phyloP scores from a whole-genome alignment of 345 rosid genomes.

The Hibiscus tridactylites region DNA sequence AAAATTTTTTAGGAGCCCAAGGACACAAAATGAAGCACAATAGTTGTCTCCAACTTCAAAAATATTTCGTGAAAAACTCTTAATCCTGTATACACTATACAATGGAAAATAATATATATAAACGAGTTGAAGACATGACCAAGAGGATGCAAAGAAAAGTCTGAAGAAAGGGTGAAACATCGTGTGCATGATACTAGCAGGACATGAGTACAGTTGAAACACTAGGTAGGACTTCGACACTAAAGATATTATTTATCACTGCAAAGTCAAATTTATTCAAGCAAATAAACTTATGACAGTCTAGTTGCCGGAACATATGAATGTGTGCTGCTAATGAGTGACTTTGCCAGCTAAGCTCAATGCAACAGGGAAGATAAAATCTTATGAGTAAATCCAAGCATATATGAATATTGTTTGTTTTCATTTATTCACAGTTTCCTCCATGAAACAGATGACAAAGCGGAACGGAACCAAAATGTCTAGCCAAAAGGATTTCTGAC shows the following conservation, averaged over 20 bases:
- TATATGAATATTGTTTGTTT: not conserved
- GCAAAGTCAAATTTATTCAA: not conserved
- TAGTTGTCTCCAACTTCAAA: not conserved
- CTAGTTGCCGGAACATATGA: too few species aligned
- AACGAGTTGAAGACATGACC: too few species aligned
- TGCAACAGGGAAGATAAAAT: not conserved
- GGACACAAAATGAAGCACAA: not conserved
- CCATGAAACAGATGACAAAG: not conserved
- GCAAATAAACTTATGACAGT: not conserved
- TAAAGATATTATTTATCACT: not conserved
- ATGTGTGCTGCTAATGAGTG: not conserved
- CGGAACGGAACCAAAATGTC: not conserved
- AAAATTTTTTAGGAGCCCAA: not conserved
- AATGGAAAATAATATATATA: too few species aligned
- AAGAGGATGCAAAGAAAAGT: not conserved
- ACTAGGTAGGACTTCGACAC: not conserved
- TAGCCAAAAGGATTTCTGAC: not conserved
- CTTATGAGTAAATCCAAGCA: conserved; percentile 1
- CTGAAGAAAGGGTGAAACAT: not conserved
- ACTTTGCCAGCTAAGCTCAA: not conserved
- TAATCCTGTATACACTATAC: too few species aligned
- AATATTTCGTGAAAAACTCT: too few species aligned
- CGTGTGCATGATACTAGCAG: not conserved
- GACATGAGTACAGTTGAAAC: not conserved
- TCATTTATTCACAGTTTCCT: not conserved